phyloP scores from a whole-genome alignment of 2,329 filamentous ascomycete species.

The Bretziella fagacearum region DNA sequence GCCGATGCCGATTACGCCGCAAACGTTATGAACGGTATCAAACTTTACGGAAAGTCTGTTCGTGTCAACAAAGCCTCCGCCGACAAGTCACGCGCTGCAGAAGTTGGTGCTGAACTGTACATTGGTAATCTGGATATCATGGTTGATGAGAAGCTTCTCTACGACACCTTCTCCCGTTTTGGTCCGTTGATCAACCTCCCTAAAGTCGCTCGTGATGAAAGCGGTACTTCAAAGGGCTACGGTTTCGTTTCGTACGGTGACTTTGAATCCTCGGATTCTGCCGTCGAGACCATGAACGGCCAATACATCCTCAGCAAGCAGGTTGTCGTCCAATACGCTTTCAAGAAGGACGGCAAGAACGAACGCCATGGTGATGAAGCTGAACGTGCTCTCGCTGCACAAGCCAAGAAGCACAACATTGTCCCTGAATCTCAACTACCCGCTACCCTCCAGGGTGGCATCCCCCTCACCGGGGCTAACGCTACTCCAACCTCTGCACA shows the following conservation, averaged over 20 bases:
- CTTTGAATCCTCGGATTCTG: slow-evolving; percentile 86
- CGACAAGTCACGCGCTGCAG: slow-evolving; percentile 60
- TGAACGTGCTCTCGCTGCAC: slow-evolving; percentile 75
- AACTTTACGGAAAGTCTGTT: slow-evolving; percentile 83
- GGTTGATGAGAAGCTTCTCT: slow-evolving; percentile 90
- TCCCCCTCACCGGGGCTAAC: slow-evolving; percentile 16
- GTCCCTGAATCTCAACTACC: slow-evolving; percentile 64
- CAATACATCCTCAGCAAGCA: slow-evolving; percentile 97
- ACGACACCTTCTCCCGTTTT: slow-evolving; percentile 86
- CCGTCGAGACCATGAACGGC: slow-evolving; percentile 81
- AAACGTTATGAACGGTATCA: slow-evolving; percentile 90
- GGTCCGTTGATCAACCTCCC: slow-evolving; percentile 69
- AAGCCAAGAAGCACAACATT: slow-evolving; percentile 90
- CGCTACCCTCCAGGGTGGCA: slow-evolving; percentile 44
- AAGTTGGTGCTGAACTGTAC: slow-evolving; percentile 93
- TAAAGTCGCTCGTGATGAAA: slow-evolving; percentile 84
- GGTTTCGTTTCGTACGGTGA: slow-evolving; percentile 86
- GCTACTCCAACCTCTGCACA: slow-evolving; percentile 17
- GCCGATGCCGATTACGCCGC: slow-evolving; percentile 93
- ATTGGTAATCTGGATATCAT: slow-evolving; percentile 87
- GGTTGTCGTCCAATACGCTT: slow-evolving; percentile 91
- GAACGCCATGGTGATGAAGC: slow-evolving; percentile 90
- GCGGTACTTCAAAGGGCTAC: slow-evolving; percentile 80
- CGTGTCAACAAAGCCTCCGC: slow-evolving; percentile 86
- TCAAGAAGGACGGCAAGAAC: slow-evolving; percentile 98